Conservation (phyloP, 1,284 basidiomycete genomes). For the Microbotryum saponariae region DNA sequence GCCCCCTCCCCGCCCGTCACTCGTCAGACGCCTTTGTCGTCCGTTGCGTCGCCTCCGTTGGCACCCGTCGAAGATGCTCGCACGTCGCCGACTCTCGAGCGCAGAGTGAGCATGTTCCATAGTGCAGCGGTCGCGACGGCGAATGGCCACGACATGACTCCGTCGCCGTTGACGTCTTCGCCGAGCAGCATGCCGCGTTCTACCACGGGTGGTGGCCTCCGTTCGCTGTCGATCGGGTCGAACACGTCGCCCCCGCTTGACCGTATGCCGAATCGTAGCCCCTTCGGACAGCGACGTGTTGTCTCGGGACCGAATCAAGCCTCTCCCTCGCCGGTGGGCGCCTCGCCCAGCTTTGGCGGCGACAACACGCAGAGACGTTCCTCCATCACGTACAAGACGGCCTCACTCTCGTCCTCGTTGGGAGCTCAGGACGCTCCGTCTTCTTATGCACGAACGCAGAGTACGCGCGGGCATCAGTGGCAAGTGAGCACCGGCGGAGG, state of each 20-base stretch:
- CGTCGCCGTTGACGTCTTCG: neutral
- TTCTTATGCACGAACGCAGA: too few species aligned
- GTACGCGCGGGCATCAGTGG: too few species aligned
- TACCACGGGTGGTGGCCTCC: slow-evolving; percentile 14
- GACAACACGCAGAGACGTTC: slow-evolving; percentile 14
- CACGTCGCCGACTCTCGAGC: slow-evolving; percentile 10
- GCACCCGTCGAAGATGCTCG: neutral
- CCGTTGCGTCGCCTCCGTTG: neutral
- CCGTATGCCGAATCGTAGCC: too few species aligned
- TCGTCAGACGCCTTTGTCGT: slow-evolving; percentile 1
- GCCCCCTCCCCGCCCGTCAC: neutral
- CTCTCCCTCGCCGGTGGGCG: too few species aligned
- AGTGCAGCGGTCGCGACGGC: slow-evolving; percentile 17
- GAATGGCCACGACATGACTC: neutral
- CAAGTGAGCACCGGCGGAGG: too few species aligned
- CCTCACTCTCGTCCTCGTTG: slow-evolving; percentile 1
- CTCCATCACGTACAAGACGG: slow-evolving; percentile 28
- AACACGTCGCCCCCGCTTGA: too few species aligned
- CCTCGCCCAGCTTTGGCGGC: too few species aligned
- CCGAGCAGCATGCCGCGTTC: slow-evolving; percentile 3
- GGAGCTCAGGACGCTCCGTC: too few species aligned
- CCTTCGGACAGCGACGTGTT: too few species aligned
- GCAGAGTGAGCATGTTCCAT: slow-evolving; percentile 28
- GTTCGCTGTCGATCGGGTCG: slow-evolving; percentile 28
- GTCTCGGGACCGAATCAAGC: too few species aligned